Evolutionary conservation across 768 basidiomycete species (phyloP), one percentile per base, ranked within the genome.

Genomic region (Termitomyces sp.): DNA sequence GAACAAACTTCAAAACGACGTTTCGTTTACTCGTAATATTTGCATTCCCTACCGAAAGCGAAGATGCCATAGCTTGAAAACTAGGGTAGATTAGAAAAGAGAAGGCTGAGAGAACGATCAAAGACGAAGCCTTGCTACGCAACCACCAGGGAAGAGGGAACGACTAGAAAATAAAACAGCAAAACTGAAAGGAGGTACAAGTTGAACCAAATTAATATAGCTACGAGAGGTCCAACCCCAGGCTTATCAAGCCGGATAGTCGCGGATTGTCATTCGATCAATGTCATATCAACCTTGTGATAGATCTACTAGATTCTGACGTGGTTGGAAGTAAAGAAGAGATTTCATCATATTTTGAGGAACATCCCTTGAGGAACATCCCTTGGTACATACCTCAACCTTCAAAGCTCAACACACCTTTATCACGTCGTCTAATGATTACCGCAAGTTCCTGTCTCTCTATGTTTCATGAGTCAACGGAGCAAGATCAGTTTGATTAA

Each of bases 81-180:
- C 2, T 17, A 3, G 19, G 46, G 50, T 15, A n/a, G 37, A 45
- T n/a, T n/a, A 4, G n/a, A 30, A 40, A 11, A 33, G 49, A 5
- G n/a, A 33, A 33, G 1, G 37, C 28, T 11, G 26, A 40, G 19
- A 19, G 38, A 19, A 40, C 42, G 35, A 35, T 14, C 12, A 35
- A 60, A 61, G 19, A 49, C 58, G 63, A 61, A 63, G 58, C 56
- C 58, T 48, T 21, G 60, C 60, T 62, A 60, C 58, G 54, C 56
- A 55, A 38, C 52, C 55, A 54, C 54, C 48, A 47, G 45, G 58
- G 56, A 52, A 21, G 50, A 48, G 30, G 37, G 31, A 58, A 56
- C 50, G 14, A n/a, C 37, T 9, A 44, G 48, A 38, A 31, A 53
- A 37, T 50, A 50, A 47, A 54, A 52, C 51, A 43, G 45, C 14